These are phyloP conservation scores for Scenedesmus sp. DNA, from an alignment of 163 green algal genomes.

Conservation along the genomic window DNA sequence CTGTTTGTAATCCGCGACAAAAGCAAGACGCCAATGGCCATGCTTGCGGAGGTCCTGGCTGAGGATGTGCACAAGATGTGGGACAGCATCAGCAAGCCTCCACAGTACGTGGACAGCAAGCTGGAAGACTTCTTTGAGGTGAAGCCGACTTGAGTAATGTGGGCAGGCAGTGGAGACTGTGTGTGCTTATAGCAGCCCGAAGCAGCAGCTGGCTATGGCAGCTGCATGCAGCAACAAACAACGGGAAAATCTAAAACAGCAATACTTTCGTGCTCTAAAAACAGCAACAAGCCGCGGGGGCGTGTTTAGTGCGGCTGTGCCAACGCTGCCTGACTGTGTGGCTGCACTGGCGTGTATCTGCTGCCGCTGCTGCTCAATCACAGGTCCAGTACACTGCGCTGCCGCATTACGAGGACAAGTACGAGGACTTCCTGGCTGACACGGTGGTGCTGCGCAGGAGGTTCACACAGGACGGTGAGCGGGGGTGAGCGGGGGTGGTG, in stretches of 20 bases:
- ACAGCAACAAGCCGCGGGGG: too few relatives aligned
- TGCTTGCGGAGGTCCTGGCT: constrained; percentile 63
- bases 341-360: neutral
- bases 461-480: constrained; percentile 81
- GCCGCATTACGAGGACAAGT: constrained; percentile 95
- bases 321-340: neutral
- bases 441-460: constrained; percentile 76
- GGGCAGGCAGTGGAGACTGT: too few relatives aligned
- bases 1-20: constrained; percentile 99
- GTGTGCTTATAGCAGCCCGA: too few relatives aligned
- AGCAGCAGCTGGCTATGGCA: neutral
- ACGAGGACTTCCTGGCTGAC: constrained; percentile 95
- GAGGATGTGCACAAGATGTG: constrained; percentile 94
- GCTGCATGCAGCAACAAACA: neutral
- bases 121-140: constrained; percentile 97
- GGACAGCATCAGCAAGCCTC: constrained; percentile 92
- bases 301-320: neutral
- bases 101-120: constrained; percentile 74
- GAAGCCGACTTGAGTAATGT: too few relatives aligned
- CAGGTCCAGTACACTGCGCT: constrained; percentile 93
- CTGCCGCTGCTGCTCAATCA: neutral
- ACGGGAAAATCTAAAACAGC: too few relatives aligned
- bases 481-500: neutral
- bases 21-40: constrained; percentile 93
- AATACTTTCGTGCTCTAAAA: too few relatives aligned